phyloP scores from a whole-genome alignment of 345 rosid species.

The Kernera saxatilis region DNA sequence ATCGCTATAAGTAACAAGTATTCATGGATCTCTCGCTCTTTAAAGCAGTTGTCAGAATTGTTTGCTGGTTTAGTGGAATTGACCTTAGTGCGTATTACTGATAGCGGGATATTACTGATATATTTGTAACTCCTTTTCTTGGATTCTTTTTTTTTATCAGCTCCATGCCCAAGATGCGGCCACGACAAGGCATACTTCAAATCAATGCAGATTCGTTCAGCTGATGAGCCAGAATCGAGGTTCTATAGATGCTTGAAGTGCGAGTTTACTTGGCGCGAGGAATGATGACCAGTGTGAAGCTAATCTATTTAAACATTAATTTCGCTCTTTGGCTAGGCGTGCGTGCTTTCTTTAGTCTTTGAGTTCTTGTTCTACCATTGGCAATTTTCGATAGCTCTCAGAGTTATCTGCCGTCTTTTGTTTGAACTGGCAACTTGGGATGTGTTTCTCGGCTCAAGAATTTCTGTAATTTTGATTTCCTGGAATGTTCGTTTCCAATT shows the following conservation, averaged over 20 bases:
- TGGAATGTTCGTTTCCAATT: neutral
- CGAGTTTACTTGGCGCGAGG: conserved; percentile 29
- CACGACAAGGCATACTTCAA: conserved; percentile 29
- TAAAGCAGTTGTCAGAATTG: neutral
- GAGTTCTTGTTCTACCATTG: neutral
- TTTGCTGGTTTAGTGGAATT: neutral
- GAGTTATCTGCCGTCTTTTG: neutral
- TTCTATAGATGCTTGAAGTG: conserved; percentile 32
- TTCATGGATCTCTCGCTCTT: neutral
- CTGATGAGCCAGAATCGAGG: conserved; percentile 32
- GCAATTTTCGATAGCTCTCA: neutral
- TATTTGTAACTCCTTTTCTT: neutral
- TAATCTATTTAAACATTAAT: neutral
- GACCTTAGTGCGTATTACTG: neutral
- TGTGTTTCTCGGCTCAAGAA: neutral
- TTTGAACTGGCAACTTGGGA: neutral
- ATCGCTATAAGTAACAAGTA: neutral
- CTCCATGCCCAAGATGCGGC: conserved; percentile 27
- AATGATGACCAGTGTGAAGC: neutral
- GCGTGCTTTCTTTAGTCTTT: neutral
- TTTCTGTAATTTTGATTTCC: neutral
- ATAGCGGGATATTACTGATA: neutral
- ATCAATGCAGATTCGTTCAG: conserved; percentile 35
- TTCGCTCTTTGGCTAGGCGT: neutral
- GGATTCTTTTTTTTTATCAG: neutral